Conservation (phyloP, 306 rosid genomes). For the Vigna nakashimae region DNA sequence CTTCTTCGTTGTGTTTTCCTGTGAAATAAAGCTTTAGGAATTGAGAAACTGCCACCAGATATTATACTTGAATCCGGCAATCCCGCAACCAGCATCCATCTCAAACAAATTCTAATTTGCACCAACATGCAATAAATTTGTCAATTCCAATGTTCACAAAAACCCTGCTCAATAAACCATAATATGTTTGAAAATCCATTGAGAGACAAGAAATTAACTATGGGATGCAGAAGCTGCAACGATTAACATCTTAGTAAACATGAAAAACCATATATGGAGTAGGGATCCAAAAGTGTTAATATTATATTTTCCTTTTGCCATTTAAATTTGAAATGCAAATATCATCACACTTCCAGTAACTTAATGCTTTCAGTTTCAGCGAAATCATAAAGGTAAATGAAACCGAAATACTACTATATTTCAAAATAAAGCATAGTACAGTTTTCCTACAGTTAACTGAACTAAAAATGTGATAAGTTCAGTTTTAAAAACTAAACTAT, state of each 20-base stretch:
- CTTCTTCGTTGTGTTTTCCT: slow-evolving; percentile 66
- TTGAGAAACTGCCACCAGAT: slow-evolving; percentile 37
- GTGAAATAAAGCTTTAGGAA: slow-evolving; percentile 50
- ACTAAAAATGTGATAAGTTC: no score
- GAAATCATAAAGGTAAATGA: slow-evolving; percentile 12
- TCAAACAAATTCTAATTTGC: slow-evolving; percentile 45
- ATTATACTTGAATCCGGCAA: slow-evolving; percentile 51
- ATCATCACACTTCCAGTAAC: no score
- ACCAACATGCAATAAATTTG: slow-evolving; percentile 18
- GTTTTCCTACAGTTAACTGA: no score
- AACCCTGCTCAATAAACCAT: not conserved
- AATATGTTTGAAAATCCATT: no score
- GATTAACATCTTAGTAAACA: no score
- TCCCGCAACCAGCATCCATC: slow-evolving; percentile 57
- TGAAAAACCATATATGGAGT: no score
- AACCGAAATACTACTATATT: not conserved
- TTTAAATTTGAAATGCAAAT: slow-evolving; percentile 1
- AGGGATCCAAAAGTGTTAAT: no score
- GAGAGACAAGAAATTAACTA: no score
- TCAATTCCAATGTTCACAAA: not conserved
- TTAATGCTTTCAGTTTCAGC: not conserved
- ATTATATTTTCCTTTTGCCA: not conserved
- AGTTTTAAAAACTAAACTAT: no score
- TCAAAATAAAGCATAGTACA: not conserved
- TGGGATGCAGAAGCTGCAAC: no score